Evolutionary conservation across 108 stramenopile genomes (phyloP).

Genomic region (Pseudonitzschia pungens): DNA sequence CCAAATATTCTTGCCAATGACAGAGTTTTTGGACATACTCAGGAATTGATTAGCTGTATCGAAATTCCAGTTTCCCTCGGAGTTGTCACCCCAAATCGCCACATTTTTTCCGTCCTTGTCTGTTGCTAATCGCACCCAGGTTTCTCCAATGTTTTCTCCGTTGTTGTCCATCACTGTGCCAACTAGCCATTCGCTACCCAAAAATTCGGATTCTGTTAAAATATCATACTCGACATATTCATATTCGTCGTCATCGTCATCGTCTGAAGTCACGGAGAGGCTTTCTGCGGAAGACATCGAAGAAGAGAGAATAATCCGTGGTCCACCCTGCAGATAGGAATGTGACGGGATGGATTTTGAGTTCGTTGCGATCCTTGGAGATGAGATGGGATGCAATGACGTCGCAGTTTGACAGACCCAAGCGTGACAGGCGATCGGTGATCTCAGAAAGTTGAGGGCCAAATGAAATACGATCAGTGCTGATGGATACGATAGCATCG

Average conservation of each 20-base stretch:
- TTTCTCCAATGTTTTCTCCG: slow-evolving; percentile 64
- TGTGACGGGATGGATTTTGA: not conserved
- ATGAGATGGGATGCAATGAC: not conserved
- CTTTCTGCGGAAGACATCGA: not conserved
- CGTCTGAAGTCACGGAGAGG: not conserved
- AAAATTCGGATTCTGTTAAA: slow-evolving; percentile 76
- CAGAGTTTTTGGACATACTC: slow-evolving; percentile 58
- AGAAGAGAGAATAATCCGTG: not conserved
- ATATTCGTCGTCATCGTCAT: slow-evolving; percentile 63
- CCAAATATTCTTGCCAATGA: slow-evolving; percentile 81
- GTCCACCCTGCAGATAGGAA: not conserved
- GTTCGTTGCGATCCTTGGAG: not conserved
- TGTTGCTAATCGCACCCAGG: slow-evolving; percentile 68
- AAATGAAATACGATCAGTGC: not conserved
- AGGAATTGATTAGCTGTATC: slow-evolving; percentile 79
- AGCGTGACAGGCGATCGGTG: slow-evolving; percentile 2
- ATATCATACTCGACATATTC: slow-evolving; percentile 82
- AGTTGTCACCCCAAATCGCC: slow-evolving; percentile 73
- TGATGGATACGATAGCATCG: not conserved
- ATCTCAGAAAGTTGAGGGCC: not conserved
- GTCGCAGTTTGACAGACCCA: slow-evolving; percentile 4
- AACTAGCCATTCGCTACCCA: slow-evolving; percentile 77
- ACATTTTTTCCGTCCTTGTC: slow-evolving; percentile 68
- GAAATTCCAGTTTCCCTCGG: slow-evolving; percentile 71
- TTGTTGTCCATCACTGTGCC: slow-evolving; percentile 63